phyloP scores from a whole-genome alignment of 2,329 filamentous ascomycete species.

The Diplodia scrobiculata region DNA sequence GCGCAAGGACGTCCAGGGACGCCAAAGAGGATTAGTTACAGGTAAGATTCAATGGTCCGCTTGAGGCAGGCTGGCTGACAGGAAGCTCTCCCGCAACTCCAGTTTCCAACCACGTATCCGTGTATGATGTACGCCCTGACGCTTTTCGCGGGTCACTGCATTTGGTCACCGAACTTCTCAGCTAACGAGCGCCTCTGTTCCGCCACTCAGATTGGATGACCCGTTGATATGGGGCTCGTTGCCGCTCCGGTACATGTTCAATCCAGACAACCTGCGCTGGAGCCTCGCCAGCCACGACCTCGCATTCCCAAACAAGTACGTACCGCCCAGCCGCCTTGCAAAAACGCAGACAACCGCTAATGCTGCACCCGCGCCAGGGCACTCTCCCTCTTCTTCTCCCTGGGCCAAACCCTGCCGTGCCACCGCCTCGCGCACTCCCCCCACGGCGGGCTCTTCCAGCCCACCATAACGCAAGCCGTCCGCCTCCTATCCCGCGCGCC shows the following conservation, averaged over 20 bases:
- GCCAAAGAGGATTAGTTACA: slow-evolving; percentile 78
- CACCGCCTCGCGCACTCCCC: slow-evolving; percentile 78
- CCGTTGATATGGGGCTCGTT: slow-evolving; percentile 91
- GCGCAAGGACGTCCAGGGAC: slow-evolving; percentile 65
- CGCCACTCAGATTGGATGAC: slow-evolving; percentile 73
- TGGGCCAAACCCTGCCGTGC: slow-evolving; percentile 87
- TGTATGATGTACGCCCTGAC: slow-evolving; percentile 61
- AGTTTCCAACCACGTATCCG: slow-evolving; percentile 87
- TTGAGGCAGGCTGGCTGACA: background rate
- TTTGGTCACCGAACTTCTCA: background rate
- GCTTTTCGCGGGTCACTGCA: slow-evolving; percentile 13
- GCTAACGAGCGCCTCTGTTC: slow-evolving; percentile 33
- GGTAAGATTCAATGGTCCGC: slow-evolving; percentile 55
- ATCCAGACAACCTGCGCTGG: slow-evolving; percentile 79
- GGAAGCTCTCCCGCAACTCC: background rate
- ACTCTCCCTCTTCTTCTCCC: slow-evolving; percentile 76
- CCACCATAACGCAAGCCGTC: slow-evolving; percentile 82
- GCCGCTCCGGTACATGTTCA: slow-evolving; percentile 71
- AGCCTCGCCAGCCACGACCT: slow-evolving; percentile 91
- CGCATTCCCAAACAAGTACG: slow-evolving; percentile 83
- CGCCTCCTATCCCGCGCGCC: slow-evolving; percentile 71
- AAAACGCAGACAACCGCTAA: background rate
- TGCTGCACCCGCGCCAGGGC: slow-evolving; percentile 51
- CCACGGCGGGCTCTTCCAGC: slow-evolving; percentile 84
- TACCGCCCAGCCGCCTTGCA: background rate